These are phyloP conservation scores for Pontederia crassipes DNA, from an alignment of 176 grass and related monocot species.

Conservation along the genomic window DNA sequence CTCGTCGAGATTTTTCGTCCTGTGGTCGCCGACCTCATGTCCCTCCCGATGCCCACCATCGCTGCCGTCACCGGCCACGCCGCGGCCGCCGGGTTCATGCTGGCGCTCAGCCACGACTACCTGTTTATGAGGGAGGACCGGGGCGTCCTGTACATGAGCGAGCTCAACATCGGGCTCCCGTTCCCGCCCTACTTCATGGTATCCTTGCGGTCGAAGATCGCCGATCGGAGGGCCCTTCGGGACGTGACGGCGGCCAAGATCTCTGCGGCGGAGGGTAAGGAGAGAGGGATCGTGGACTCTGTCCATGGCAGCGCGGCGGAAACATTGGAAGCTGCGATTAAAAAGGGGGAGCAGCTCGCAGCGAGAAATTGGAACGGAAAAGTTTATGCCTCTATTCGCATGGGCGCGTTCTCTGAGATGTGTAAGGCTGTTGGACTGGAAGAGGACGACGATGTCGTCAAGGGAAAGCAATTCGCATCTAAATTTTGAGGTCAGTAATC, in stretches of 20 bases:
- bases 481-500: neutral
- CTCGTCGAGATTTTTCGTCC: slow-evolving; percentile 17
- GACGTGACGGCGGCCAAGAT: slow-evolving; percentile 46
- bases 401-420: slow-evolving; percentile 21
- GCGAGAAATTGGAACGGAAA: slow-evolving; percentile 32
- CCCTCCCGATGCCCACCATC: slow-evolving; percentile 65
- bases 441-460: neutral
- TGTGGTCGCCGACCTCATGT: slow-evolving; percentile 47
- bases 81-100: slow-evolving; percentile 34
- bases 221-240: slow-evolving; percentile 31
- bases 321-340: slow-evolving; percentile 21
- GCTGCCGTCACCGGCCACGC: slow-evolving; percentile 62
- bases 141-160: slow-evolving; percentile 85
- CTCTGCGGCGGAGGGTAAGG: slow-evolving; percentile 32
- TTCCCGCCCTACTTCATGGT: slow-evolving; percentile 44
- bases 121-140: slow-evolving; percentile 48
- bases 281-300: slow-evolving; percentile 43
- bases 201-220: slow-evolving; percentile 57
- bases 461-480: neutral
- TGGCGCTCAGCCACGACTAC: slow-evolving; percentile 57
- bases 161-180: slow-evolving; percentile 54
- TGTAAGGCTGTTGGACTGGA: slow-evolving; percentile 20
- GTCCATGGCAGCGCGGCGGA: slow-evolving; percentile 26
- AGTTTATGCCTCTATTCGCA: slow-evolving; percentile 28
- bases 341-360: slow-evolving; percentile 27